These are phyloP conservation scores for Aphanomyces cochlioides DNA, from an alignment of 352 stramenopile genomes.

Conservation along the genomic window DNA sequence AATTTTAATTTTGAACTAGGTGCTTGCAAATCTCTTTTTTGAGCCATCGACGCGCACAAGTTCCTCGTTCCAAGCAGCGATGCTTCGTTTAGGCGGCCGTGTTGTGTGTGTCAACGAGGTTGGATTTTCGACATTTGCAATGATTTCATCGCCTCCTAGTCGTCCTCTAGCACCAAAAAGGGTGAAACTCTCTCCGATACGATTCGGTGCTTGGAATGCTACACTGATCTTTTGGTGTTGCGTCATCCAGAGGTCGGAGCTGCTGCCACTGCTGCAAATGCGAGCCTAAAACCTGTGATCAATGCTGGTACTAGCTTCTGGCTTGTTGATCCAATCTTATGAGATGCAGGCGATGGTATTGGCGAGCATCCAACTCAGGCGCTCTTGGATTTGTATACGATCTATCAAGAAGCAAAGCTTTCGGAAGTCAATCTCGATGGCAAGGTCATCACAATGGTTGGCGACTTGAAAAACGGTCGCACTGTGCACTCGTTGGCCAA, in stretches of 20 bases:
- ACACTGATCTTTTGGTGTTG: slow-evolving; percentile 94
- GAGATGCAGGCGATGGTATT: slow-evolving; percentile 85
- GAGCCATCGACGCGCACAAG: slow-evolving; percentile 97
- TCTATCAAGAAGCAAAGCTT: slow-evolving; percentile 85
- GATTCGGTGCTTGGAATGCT: slow-evolving; percentile 95
- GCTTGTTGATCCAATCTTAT: neutral
- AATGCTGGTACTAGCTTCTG: slow-evolving; percentile 68
- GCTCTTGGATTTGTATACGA: slow-evolving; percentile 98
- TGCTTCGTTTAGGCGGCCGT: slow-evolving; percentile 94
- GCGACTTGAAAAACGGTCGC: slow-evolving; percentile 98
- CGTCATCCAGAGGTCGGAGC: slow-evolving; percentile 91
- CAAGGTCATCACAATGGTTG: slow-evolving; percentile 95
- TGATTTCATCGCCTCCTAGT: slow-evolving; percentile 32
- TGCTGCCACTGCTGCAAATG: slow-evolving; percentile 63
- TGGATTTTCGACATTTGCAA: neutral
- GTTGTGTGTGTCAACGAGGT: slow-evolving; percentile 93
- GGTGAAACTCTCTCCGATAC: slow-evolving; percentile 98
- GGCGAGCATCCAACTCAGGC: slow-evolving; percentile 99
- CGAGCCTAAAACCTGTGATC: slow-evolving; percentile 89
- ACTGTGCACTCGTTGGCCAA: slow-evolving; percentile 98
- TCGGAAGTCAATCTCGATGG: slow-evolving; percentile 51
- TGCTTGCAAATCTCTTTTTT: slow-evolving; percentile 97
- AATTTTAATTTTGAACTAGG: slow-evolving; percentile 34
- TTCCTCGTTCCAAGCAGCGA: slow-evolving; percentile 97
- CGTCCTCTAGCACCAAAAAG: slow-evolving; percentile 95